phyloP scores from a whole-genome alignment of 768 basidiomycete genomes.

The Cyathus striatus region DNA sequence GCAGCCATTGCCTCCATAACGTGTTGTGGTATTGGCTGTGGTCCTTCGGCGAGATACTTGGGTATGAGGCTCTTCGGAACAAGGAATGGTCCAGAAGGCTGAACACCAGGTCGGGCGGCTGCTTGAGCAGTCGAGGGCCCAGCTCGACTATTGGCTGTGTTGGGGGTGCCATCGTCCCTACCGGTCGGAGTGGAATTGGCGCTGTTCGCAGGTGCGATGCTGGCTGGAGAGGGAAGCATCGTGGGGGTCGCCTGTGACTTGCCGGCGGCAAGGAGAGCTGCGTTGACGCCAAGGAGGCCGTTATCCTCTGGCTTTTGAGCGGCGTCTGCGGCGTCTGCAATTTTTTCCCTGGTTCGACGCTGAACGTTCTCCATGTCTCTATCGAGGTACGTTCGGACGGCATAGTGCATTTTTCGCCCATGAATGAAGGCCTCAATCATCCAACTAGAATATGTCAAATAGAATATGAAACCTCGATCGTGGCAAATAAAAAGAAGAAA shows the following conservation, averaged over 20 bases:
- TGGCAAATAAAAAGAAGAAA: too few species aligned
- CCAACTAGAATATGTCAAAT: conserved; percentile 54
- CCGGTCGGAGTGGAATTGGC: conserved; percentile 75
- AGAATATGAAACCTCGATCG: too few species aligned
- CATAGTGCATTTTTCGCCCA: conserved; percentile 29
- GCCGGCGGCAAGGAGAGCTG: conserved; percentile 22
- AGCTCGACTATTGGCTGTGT: conserved; percentile 26
- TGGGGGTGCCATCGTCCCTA: conserved; percentile 53
- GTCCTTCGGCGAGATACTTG: conserved; percentile 25
- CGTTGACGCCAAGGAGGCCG: conserved; percentile 18
- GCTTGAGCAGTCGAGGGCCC: conserved; percentile 22
- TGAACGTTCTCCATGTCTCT: conserved; percentile 31
- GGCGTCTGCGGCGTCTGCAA: conserved; percentile 36
- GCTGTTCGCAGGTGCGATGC: conserved; percentile 61
- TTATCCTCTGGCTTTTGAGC: conserved; percentile 33
- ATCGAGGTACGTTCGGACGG: conserved; percentile 29
- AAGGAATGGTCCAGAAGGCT: conserved; percentile 21
- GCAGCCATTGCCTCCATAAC: conserved; percentile 37
- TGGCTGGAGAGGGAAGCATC: conserved; percentile 79
- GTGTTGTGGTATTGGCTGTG: conserved; percentile 34
- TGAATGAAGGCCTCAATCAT: conserved; percentile 79
- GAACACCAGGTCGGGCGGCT: conserved; percentile 24
- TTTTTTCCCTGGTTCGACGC: conserved; percentile 27
- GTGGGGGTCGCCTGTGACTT: conserved; percentile 50
- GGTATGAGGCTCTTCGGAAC: conserved; percentile 35